Percentiles rank a stretch among this genome's conserved stretches.
phyloP scores from a whole-genome alignment of 805 yeast species.

The Suhomyces prunicola region DNA sequence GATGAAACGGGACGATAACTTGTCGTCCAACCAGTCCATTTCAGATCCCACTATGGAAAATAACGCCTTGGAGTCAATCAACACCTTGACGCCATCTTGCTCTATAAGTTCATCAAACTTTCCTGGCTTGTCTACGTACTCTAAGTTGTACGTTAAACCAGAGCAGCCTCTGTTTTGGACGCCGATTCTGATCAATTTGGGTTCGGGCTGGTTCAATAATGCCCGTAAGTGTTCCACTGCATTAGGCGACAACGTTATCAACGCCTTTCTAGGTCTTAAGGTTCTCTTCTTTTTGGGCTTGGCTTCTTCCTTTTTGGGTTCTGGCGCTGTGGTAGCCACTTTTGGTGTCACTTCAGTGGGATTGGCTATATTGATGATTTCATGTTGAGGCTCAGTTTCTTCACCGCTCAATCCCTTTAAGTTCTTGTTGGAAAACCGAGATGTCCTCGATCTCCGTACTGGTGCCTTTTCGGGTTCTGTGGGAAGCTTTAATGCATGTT shows the following conservation, averaged over 20 bases:
- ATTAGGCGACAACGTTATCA: slow-evolving; percentile 71
- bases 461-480: slow-evolving; percentile 5
- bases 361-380: slow-evolving; percentile 3
- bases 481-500: slow-evolving; percentile 24
- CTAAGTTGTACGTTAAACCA: slow-evolving; percentile 86
- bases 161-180: slow-evolving; percentile 98
- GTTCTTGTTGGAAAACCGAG: slow-evolving; percentile 20
- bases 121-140: slow-evolving; percentile 87
- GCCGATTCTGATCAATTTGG: slow-evolving; percentile 86
- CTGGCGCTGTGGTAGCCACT: slow-evolving; percentile 7
- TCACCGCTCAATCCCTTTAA: slow-evolving; percentile 6
- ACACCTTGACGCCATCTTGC: slow-evolving; percentile 90
- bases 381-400: neutral
- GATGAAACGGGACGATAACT: slow-evolving; percentile 81
- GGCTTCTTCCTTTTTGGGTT: slow-evolving; percentile 4
- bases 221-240: slow-evolving; percentile 72
- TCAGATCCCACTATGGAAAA: slow-evolving; percentile 95
- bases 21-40: slow-evolving; percentile 98
- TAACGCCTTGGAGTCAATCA: slow-evolving; percentile 93
- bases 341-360: slow-evolving; percentile 6
- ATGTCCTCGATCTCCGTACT: slow-evolving; percentile 32
- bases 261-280: slow-evolving; percentile 84
- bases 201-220: slow-evolving; percentile 75
- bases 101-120: slow-evolving; percentile 91
- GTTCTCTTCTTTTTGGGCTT: slow-evolving; percentile 50